Percentiles rank a stretch among this genome's conserved stretches.
Evolutionary conservation across 208 protist genomes (phyloP).

Genomic region (Strigomonas culicis): DNA sequence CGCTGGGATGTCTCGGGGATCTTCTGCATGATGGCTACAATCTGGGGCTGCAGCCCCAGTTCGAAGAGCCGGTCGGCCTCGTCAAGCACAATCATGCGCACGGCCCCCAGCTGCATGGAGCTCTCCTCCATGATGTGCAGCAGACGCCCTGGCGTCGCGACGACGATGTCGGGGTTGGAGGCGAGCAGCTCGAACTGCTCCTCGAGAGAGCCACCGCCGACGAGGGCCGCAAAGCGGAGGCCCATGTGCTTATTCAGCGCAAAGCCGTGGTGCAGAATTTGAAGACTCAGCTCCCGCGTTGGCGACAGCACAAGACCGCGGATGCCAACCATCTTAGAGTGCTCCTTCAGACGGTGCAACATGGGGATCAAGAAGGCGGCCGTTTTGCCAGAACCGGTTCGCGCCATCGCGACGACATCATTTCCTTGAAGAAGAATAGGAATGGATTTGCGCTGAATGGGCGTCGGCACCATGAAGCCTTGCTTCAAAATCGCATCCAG

Average conservation of each 20-base stretch:
- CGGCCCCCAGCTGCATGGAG: constrained; percentile 84
- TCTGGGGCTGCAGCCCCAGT: constrained; percentile 95
- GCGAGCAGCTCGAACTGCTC: constrained; percentile 97
- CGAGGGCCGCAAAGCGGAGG: constrained; percentile 92
- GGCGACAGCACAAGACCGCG: constrained; percentile 97
- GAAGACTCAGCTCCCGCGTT: constrained; percentile 98
- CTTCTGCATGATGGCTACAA: constrained; percentile 95
- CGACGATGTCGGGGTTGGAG: constrained; percentile 97
- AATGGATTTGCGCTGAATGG: constrained; percentile 98
- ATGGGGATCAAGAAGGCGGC: constrained; percentile 98
- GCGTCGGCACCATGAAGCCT: constrained; percentile 98
- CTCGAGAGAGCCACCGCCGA: constrained; percentile 97
- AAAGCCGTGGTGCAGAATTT: constrained; percentile 96
- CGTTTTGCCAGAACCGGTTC: constrained; percentile 99
- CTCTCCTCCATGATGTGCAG: constrained; percentile 96
- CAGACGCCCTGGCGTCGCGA: constrained; percentile 99
- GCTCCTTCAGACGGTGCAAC: constrained; percentile 90
- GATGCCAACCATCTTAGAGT: constrained; percentile 93
- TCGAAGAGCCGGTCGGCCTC: constrained; percentile 99
- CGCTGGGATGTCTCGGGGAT: constrained; percentile 94
- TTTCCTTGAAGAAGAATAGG: constrained; percentile 91
- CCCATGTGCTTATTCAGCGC: constrained; percentile 93
- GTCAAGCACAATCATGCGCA: constrained; percentile 98
- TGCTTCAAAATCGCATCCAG: constrained; percentile 93
- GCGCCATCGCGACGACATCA: constrained; percentile 99